Conservation (phyloP, 2,329 filamentous ascomycete species). For the Colletotrichum sp. region DNA sequence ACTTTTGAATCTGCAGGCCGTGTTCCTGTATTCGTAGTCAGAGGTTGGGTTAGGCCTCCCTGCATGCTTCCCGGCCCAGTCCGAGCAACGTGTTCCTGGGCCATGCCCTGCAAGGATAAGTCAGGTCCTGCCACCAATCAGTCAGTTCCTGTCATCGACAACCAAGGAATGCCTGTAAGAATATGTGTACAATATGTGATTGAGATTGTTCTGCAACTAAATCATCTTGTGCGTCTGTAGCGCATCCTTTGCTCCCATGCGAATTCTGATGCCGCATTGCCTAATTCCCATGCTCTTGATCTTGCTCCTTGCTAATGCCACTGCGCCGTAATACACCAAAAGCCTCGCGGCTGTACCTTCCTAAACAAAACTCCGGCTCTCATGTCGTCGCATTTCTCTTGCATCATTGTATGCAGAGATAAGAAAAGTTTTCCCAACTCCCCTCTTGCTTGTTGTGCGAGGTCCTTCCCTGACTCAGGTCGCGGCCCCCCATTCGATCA, state of each 20-base stretch:
- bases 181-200: conserved; percentile 1
- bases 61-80: conserved; percentile 9
- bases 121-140: not conserved
- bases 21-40: not conserved
- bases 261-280: conserved; percentile 9
- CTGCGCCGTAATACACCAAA: not conserved
- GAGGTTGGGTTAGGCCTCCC: conserved; percentile 6
- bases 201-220: conserved; percentile 8
- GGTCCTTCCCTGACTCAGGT: conserved; percentile 10
- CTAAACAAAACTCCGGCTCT: not conserved
- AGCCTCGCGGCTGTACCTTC: not conserved
- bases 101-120: not conserved
- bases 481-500: not conserved
- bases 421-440: not conserved
- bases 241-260: not conserved
- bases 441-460: not conserved
- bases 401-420: not conserved
- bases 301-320: conserved; percentile 2
- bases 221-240: not conserved
- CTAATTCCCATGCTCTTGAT: conserved; percentile 4
- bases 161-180: not conserved
- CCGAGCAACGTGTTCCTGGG: conserved; percentile 16
- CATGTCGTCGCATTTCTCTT: not conserved
- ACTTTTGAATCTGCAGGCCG: not conserved
- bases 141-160: not conserved